Evolutionary conservation across 2,329 filamentous ascomycete genomes (phyloP), one percentile per base, ranked within the genome.

Genomic region (Exophiala dermatitidis): DNA sequence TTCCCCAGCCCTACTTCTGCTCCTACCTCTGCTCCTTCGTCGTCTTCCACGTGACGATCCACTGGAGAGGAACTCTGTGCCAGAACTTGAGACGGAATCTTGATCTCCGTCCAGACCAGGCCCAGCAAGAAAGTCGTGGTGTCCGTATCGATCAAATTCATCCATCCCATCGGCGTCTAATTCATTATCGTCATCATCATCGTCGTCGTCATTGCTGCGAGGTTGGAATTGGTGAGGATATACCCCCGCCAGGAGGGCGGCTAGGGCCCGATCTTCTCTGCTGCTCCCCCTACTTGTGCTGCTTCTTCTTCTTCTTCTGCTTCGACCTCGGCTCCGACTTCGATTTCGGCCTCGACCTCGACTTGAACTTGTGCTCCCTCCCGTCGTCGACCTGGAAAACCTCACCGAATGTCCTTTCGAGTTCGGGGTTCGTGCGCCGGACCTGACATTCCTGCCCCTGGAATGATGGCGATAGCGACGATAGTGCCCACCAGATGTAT

Each of bases 391-490:
- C 6, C 44, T 12, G 33, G 50, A 47, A 29, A 52, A 44, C 28
- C 37, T 52, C 37, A 52, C 50, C 44, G 12, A 36, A 37, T 52
- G 44, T 30, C 44, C 50, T 38, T 52, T 52, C n/a, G 45, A 52
- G 9, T 52, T 48, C 34, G 44, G 44, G 12, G 3, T 42, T 30
- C 28, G 7, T 6, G 46, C 6, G 41, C 5, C 3, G 19, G 4
- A 43, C 4, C 12, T 43, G 4, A 3, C 12, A 4, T 5, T n/a
- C 10, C 29, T 31, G 41, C 41, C 19, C 6, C 41, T 8, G 4
- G 26, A 5, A 43, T 43, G 29, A 43, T 31, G 19, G 5, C 19
- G 19, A 43, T 43, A 3, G 29, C 29, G 19, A 32, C 12, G 4
- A 3, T 7, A 3, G 42, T 32, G 8, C 10, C 10, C n/a, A 3